phyloP scores from a whole-genome alignment of 192 early-diverging fungal species.

The Backusella morwellensis region DNA sequence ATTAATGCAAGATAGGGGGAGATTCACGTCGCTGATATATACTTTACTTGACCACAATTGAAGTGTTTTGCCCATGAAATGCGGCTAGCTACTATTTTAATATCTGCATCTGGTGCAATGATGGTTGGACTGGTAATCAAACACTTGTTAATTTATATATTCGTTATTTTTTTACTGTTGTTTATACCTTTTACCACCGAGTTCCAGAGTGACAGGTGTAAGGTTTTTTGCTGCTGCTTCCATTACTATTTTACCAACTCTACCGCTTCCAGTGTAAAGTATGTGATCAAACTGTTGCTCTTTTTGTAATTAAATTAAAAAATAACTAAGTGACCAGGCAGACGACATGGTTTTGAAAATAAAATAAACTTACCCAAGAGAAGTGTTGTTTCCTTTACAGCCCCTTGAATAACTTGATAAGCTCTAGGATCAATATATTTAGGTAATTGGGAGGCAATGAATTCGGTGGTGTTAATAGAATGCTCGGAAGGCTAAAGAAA shows the following conservation, averaged over 20 bases:
- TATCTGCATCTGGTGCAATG: slow-evolving; percentile 64
- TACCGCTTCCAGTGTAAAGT: slow-evolving; percentile 86
- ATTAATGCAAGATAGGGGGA: neutral
- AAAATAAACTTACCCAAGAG: slow-evolving; percentile 70
- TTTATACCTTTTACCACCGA: slow-evolving; percentile 82
- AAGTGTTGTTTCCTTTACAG: slow-evolving; percentile 63
- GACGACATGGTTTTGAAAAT: slow-evolving; percentile 33
- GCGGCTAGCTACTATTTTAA: slow-evolving; percentile 63
- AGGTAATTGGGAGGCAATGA: slow-evolving; percentile 61
- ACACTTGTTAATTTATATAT: neutral
- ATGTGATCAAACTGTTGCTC: slow-evolving; percentile 77
- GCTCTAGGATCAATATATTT: slow-evolving; percentile 73
- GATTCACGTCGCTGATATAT: neutral
- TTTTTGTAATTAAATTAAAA: neutral
- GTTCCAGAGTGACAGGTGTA: slow-evolving; percentile 85
- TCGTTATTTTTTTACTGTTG: neutral
- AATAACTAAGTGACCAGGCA: neutral
- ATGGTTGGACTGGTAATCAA: slow-evolving; percentile 50
- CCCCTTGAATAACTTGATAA: slow-evolving; percentile 78
- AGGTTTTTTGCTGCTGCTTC: slow-evolving; percentile 82
- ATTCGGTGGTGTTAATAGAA: slow-evolving; percentile 57
- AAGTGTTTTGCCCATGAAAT: slow-evolving; percentile 77
- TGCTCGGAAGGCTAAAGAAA: slow-evolving; percentile 71
- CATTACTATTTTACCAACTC: slow-evolving; percentile 84
- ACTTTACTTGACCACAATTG: slow-evolving; percentile 81